Evolutionary conservation across 164 flowering plant species (phyloP), one percentile per base, ranked within the genome.

Genomic region (Brasenia schreberi): DNA sequence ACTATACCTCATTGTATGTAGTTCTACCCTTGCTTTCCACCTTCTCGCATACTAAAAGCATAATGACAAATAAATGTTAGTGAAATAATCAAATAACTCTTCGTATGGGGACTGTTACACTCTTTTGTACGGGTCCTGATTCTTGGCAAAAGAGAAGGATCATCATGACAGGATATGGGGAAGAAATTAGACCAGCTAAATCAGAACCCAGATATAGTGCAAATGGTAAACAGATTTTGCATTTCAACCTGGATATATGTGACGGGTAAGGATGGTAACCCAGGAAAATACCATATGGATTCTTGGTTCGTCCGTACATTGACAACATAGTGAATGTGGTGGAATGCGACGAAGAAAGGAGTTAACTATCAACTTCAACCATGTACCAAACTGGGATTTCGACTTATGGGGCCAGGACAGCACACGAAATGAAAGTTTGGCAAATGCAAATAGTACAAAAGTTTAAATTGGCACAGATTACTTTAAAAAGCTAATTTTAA

Each of bases 21-120:
- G 96, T 89, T 71, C 85, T 82, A 49, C 92, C 96, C 74, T 84
- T 87, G 85, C 90, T 85, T 75, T 89, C 89, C 68, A 89, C 96
- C 73, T 89, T 89, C 69, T 87, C 88, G 39, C 96, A 87, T 6
- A 89, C 92, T 89, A 74, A 4, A 69, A 42, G 70, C 18, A 9
- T 7, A 7, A 45, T 5, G 53, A 45, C 7, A 12, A 45, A 4
- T 2, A 7, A 45, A 45, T 45, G 2, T 45, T 7, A 45, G 53
- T 4, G 7, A 45, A 12, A 45, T 45, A 45, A 45, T 45, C 53
- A 7, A 7, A 7, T 12, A 45, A 45, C 53, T 45, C 14, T 12
- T 12, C 53, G 14, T 12, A 45, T 45, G 27, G 27, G 27, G 27
- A 23, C 2, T 0, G 27, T 23, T 23, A 0, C 27, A 23, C 27